Evolutionary conservation across 1,139 yeast species (phyloP).

Genomic region (Hansenula lynferdii): DNA sequence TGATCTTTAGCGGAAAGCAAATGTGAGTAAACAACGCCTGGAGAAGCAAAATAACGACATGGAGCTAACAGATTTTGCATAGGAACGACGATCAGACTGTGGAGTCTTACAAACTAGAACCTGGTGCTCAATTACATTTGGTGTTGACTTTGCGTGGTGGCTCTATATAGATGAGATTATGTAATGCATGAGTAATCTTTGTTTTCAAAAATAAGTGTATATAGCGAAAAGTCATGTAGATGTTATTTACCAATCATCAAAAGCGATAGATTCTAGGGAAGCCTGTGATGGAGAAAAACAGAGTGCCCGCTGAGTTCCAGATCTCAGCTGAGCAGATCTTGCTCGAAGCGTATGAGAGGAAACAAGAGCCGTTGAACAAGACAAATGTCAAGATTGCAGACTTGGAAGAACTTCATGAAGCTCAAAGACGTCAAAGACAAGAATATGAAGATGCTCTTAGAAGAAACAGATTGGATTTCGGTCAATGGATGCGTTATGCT

Average conservation of each 20-base stretch:
- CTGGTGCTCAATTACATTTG: conserved; percentile 83
- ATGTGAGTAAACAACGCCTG: conserved; percentile 54
- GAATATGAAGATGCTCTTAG: conserved; percentile 86
- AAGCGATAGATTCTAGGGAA: no score
- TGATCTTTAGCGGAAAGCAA: conserved; percentile 89
- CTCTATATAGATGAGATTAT: neutral
- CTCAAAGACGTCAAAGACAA: conserved; percentile 68
- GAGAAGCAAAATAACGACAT: no score
- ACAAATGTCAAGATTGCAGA: conserved; percentile 62
- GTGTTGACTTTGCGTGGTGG: conserved; percentile 93
- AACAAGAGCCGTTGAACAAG: conserved; percentile 35
- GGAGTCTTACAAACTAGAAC: conserved; percentile 55
- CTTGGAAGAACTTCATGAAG: conserved; percentile 72
- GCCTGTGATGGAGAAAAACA: conserved; percentile 27
- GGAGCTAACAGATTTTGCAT: no score
- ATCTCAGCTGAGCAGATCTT: conserved; percentile 54
- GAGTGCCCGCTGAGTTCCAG: conserved; percentile 43
- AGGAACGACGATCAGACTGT: conserved; percentile 71
- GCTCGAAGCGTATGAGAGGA: conserved; percentile 48
- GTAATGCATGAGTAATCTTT: conserved; percentile 1
- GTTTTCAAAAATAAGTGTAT: no score
- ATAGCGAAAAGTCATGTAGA: no score
- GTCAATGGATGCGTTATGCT: conserved; percentile 94
- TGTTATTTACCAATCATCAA: no score
- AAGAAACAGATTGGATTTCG: conserved; percentile 71